Conservation (phyloP, 2,329 filamentous ascomycete species). For the Aspergillus luchuensis region DNA sequence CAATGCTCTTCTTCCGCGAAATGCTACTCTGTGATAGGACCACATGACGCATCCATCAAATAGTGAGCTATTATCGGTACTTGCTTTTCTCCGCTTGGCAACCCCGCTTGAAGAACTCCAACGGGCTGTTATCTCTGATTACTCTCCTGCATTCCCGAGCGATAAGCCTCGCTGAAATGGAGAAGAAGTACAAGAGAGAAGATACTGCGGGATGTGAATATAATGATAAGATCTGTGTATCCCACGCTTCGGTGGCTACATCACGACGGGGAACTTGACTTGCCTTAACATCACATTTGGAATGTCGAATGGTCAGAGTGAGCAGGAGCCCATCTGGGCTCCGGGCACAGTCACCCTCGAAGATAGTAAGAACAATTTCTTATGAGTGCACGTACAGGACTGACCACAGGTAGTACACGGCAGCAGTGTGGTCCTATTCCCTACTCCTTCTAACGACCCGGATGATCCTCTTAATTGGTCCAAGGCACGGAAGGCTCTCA, state of each 20-base stretch:
- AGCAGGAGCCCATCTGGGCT: background rate
- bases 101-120: background rate
- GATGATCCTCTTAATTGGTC: slow-evolving; percentile 34
- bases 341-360: background rate
- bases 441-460: slow-evolving; percentile 27
- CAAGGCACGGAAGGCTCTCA: slow-evolving; percentile 25
- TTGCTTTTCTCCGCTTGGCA: background rate
- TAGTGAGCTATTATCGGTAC: background rate
- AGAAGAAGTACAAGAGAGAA: background rate
- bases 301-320: background rate
- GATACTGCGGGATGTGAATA: background rate
- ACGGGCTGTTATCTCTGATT: background rate
- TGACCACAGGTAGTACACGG: background rate
- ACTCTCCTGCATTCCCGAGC: background rate
- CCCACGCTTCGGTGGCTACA: background rate
- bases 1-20: background rate
- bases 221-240: background rate
- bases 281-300: background rate
- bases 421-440: slow-evolving; percentile 10
- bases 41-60: background rate
- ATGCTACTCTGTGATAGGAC: background rate
- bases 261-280: background rate
- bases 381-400: background rate
- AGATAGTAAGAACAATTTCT: background rate
- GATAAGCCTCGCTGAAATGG: background rate